Evolutionary conservation across 78 protist species (phyloP), one percentile per base, ranked within the genome.

Genomic region (Dictyostelium capitatum): DNA sequence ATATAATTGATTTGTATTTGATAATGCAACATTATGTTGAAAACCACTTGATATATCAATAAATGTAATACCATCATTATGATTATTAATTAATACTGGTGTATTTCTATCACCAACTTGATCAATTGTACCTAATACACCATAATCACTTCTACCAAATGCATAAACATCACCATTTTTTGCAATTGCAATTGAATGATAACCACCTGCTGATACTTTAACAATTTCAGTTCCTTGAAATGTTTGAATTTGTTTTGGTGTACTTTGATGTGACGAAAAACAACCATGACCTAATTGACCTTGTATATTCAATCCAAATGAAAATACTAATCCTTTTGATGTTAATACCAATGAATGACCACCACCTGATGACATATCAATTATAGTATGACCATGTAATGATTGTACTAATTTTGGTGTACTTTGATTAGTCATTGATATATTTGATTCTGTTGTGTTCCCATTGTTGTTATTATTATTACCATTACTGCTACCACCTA

Each of bases 311-410:
- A 82, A 30, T 19, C 92, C 92, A 80, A 80, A 85, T 15, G 92
- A 62, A 30, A 85, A 89, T 30, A 89, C 77, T 5, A 78, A 48
- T 10, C 89, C 90, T 12, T 23, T 37, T 1, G 25, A 43, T 6
- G 94, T 89, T 19, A 89, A 72, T 10, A 70, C 94, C 62, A 80
- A 19, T 15, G 94, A 73, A 70, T 89, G 94, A 11, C 87, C 87
- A 17, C 90, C 94, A 50, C 94, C 94, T 5, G 37, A 48, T 8
- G 94, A 48, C 23, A 89, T 48, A 37, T 51, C 79, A 32, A 67
- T 28, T 3, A 80, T 51, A 32, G 23, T 7, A 47, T 81, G 87
- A 6, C 87, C 80, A 12, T 54, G 48, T 14, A 89, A 30, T 10
- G 72, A n/a, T 15, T n/a, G 19, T 2, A 89, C 94, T 17, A 25